Percentiles rank a stretch among this genome's conserved stretches.
These are phyloP conservation scores for Hexamita inflata DNA, from an alignment of 208 protist genomes.

Conservation along the genomic window DNA sequence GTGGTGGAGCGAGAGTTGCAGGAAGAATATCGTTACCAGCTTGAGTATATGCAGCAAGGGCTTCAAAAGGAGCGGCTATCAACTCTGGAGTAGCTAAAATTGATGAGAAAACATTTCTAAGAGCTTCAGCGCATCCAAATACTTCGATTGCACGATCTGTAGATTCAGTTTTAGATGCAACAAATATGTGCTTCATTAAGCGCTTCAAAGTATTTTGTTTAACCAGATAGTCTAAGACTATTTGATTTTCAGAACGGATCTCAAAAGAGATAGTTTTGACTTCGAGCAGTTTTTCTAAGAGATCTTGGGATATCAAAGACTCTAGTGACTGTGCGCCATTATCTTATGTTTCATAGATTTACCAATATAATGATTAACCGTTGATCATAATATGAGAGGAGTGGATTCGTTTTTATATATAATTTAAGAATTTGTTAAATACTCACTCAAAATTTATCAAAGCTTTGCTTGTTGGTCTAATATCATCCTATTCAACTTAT, in stretches of 20 bases:
- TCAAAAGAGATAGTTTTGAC: constrained; percentile 23
- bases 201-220: not conserved
- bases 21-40: not conserved
- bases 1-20: not conserved
- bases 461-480: no score
- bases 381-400: no score
- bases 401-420: no score
- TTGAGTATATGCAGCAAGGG: not conserved
- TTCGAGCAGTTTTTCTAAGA: constrained; percentile 17
- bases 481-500: no score
- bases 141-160: constrained; percentile 23
- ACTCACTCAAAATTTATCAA: no score
- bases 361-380: no score
- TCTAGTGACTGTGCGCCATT: no score
- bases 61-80: not conserved
- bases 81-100: not conserved
- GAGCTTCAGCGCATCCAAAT: not conserved
- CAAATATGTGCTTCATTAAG: not conserved
- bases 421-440: no score
- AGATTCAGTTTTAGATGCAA: not conserved
- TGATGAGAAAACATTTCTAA: not conserved
- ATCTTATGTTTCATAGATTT: no score
- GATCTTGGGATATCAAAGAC: not conserved
- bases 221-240: constrained; percentile 7
- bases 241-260: not conserved